These are phyloP conservation scores for Solanum arcanum DNA, from an alignment of 257 asterid genomes.

Conservation along the genomic window DNA sequence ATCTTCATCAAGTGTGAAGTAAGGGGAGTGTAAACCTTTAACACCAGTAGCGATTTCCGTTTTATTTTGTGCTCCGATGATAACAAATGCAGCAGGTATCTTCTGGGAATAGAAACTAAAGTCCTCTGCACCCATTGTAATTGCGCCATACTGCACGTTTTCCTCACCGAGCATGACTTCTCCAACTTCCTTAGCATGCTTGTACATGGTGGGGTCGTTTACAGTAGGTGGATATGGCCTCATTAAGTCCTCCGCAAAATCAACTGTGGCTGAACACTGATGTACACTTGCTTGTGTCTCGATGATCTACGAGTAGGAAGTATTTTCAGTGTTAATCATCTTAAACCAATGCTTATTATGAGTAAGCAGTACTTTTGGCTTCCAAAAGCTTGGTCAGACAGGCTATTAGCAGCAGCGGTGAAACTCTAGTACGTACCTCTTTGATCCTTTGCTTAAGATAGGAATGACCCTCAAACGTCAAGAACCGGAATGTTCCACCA, in stretches of 20 bases:
- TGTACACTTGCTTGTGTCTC: conserved; percentile 69
- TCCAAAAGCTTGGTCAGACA: not conserved
- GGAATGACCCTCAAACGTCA: conserved; percentile 34
- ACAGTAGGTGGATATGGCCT: conserved; percentile 54
- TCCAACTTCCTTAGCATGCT: conserved; percentile 55
- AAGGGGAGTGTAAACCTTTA: conserved; percentile 49
- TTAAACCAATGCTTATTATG: not conserved
- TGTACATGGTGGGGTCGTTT: conserved; percentile 44
- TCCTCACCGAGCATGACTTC: conserved; percentile 44
- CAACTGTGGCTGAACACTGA: conserved; percentile 46
- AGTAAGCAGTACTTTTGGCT: not conserved
- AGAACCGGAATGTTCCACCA: conserved; percentile 80
- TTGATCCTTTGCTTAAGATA: conserved; percentile 55
- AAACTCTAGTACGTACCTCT: conserved; percentile 32
- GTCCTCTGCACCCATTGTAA: conserved; percentile 75
- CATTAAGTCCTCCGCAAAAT: conserved; percentile 42
- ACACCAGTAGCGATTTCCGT: conserved; percentile 9
- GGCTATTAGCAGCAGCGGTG: not conserved
- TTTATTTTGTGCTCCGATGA: conserved; percentile 39
- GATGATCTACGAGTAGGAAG: conserved; percentile 32
- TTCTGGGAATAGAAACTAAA: conserved; percentile 72
- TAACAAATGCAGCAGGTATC: conserved; percentile 48
- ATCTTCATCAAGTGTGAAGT: conserved; percentile 48
- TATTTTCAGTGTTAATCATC: not conserved
- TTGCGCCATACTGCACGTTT: conserved; percentile 13